Evolutionary conservation across 805 yeast species (phyloP).

Genomic region (Pichia thaimueangensis): DNA sequence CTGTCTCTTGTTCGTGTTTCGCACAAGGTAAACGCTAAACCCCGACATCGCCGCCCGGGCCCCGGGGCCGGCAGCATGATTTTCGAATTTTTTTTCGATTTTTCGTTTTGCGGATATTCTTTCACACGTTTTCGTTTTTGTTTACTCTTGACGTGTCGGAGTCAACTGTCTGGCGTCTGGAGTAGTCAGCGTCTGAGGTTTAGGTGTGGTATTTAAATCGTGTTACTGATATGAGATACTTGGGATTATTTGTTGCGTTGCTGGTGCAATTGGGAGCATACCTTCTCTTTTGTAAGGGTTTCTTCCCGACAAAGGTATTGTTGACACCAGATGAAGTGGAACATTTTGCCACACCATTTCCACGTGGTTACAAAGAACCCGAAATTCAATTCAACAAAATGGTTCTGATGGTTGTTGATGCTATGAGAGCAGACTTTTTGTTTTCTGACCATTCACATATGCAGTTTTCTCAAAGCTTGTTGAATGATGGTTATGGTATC

Average conservation of each 20-base stretch:
- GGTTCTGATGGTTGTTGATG: constrained; percentile 85
- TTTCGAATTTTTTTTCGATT: too few relatives aligned
- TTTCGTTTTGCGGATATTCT: too few relatives aligned
- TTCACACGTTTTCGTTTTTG: too few relatives aligned
- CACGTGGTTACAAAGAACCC: constrained; percentile 25
- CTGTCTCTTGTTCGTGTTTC: too few relatives aligned
- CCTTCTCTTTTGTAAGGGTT: constrained; percentile 67
- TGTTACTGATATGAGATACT: constrained; percentile 12
- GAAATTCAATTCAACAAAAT: constrained; percentile 54
- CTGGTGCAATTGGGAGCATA: constrained; percentile 46
- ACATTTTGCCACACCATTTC: constrained; percentile 27
- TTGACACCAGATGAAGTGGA: constrained; percentile 51
- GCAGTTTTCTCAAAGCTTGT: constrained; percentile 56
- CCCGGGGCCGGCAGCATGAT: too few relatives aligned
- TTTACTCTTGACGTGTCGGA: too few relatives aligned
- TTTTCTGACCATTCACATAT: constrained; percentile 62
- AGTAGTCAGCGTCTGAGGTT: too few relatives aligned
- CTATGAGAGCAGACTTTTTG: constrained; percentile 83
- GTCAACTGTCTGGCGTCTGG: too few relatives aligned
- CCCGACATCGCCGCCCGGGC: too few relatives aligned
- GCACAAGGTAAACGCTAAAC: too few relatives aligned
- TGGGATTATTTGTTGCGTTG: constrained; percentile 12
- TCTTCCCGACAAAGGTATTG: constrained; percentile 84
- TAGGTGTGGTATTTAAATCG: too few relatives aligned
- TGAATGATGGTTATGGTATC: constrained; percentile 62